Percentiles rank a stretch among this genome's conserved stretches.
phyloP scores from a whole-genome alignment of 768 basidiomycete genomes.

The Trametes cinnabarina region DNA sequence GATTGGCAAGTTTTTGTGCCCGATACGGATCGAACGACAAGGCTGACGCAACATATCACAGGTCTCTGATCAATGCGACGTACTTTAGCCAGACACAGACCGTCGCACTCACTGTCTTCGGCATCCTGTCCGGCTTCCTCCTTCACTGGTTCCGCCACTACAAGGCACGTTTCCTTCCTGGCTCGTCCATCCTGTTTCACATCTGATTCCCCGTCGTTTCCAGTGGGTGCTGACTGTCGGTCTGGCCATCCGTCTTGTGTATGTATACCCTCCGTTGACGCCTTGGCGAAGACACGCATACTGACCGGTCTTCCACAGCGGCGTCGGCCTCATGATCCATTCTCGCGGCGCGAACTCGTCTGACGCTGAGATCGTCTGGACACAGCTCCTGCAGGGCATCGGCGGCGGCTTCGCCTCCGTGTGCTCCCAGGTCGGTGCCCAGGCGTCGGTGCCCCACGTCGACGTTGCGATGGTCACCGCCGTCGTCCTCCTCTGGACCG shows the following conservation, averaged over 20 bases:
- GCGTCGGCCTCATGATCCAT: conserved; percentile 31
- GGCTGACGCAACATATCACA: not conserved
- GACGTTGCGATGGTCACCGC: conserved; percentile 47
- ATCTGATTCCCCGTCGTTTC: too few relatives aligned
- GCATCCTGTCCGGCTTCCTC: conserved; percentile 45
- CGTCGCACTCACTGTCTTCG: conserved; percentile 46
- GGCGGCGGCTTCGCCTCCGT: conserved; percentile 52
- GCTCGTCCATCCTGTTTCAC: too few relatives aligned
- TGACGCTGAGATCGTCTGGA: conserved; percentile 40
- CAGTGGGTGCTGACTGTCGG: conserved; percentile 39
- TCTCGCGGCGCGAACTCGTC: conserved; percentile 23
- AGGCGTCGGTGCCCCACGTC: conserved; percentile 45
- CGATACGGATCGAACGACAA: too few relatives aligned
- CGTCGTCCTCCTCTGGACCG: conserved; percentile 43
- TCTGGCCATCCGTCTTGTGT: conserved; percentile 28
- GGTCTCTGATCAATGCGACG: conserved; percentile 34
- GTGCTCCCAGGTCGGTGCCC: conserved; percentile 39
- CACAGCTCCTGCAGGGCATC: conserved; percentile 48
- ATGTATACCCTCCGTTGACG: too few relatives aligned
- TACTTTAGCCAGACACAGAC: conserved; percentile 41
- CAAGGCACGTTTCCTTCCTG: conserved; percentile 29
- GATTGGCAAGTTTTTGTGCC: conserved; percentile 19
- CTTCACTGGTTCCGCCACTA: conserved; percentile 43
- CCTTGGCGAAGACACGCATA: too few relatives aligned
- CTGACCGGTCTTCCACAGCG: not conserved